Percentiles rank a stretch among this genome's conserved stretches.
These are phyloP conservation scores for Neurospora sublineolata DNA, from an alignment of 495 filamentous ascomycete genomes.

Conservation along the genomic window DNA sequence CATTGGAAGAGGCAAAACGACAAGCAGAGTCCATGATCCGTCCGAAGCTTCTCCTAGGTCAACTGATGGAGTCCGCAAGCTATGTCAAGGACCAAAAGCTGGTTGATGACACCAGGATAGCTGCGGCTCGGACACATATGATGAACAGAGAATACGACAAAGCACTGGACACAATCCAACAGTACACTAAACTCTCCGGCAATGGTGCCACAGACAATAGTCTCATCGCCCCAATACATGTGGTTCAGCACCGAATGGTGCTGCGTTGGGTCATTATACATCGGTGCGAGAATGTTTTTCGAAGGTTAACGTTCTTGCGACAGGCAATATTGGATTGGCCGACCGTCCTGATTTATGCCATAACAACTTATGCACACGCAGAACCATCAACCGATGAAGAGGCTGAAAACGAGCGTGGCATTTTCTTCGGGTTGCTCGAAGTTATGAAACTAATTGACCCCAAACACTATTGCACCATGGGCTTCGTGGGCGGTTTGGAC, in stretches of 20 bases:
- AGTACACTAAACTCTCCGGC: too few relatives aligned
- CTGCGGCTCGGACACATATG: rapidly evolving
- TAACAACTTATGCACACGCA: not conserved
- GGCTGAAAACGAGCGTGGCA: not conserved
- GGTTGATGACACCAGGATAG: too few relatives aligned
- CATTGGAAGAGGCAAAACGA: not conserved
- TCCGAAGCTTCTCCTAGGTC: not conserved
- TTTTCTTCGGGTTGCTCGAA: not conserved
- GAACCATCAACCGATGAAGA: not conserved
- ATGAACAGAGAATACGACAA: not conserved
- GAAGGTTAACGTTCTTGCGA: not conserved
- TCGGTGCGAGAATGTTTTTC: not conserved
- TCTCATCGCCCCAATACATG: too few relatives aligned
- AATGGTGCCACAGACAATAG: too few relatives aligned
- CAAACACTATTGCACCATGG: too few relatives aligned
- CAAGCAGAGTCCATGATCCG: not conserved
- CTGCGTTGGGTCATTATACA: not conserved
- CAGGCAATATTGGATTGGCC: not conserved
- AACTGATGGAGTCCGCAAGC: not conserved
- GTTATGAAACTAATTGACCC: not conserved
- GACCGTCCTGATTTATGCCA: not conserved
- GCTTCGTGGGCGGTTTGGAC: not conserved
- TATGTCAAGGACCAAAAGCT: not conserved
- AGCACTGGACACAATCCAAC: not conserved
- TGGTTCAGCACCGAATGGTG: not conserved